Conservation (phyloP, 352 stramenopile genomes). For the Phytophthora melonis region DNA sequence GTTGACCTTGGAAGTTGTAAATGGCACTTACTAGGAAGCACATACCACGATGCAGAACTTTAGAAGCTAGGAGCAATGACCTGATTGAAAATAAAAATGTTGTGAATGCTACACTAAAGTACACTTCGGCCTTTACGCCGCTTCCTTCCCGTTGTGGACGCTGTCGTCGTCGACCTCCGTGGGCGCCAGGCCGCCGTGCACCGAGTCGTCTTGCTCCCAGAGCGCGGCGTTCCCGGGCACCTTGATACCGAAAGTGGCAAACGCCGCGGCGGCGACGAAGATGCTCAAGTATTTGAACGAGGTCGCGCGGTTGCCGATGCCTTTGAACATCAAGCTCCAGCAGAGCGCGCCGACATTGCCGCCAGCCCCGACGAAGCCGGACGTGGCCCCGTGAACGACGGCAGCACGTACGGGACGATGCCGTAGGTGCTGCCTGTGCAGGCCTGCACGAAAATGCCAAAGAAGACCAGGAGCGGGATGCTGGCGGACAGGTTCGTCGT, state of each 20-base stretch:
- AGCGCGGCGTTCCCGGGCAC: conserved; percentile 33
- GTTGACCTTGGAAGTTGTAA: too few relatives aligned
- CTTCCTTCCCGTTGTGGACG: conserved; percentile 22
- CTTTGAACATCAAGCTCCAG: conserved; percentile 68
- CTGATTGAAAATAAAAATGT: background rate
- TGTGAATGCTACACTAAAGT: background rate
- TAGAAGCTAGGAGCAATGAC: too few relatives aligned
- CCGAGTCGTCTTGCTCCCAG: conserved; percentile 37
- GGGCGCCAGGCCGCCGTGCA: conserved; percentile 31
- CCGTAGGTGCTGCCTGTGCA: conserved; percentile 58
- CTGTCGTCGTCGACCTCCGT: conserved; percentile 50
- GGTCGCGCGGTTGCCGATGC: conserved; percentile 42
- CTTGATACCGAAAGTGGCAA: conserved; percentile 43
- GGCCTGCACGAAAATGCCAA: conserved; percentile 88
- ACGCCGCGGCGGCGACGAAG: conserved; percentile 40
- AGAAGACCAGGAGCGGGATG: conserved; percentile 88
- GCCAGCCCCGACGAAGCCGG: conserved; percentile 62
- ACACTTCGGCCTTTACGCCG: background rate
- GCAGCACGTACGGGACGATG: conserved; percentile 67
- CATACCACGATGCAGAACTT: too few relatives aligned
- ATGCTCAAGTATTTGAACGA: conserved; percentile 65
- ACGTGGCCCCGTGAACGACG: conserved; percentile 49
- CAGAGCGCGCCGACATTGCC: conserved; percentile 63
- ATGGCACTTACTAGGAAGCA: too few relatives aligned
- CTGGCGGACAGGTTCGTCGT: conserved; percentile 49